These are phyloP conservation scores for Asterochloris sp. DNA, from an alignment of 139 green algal genomes.

Conservation along the genomic window DNA sequence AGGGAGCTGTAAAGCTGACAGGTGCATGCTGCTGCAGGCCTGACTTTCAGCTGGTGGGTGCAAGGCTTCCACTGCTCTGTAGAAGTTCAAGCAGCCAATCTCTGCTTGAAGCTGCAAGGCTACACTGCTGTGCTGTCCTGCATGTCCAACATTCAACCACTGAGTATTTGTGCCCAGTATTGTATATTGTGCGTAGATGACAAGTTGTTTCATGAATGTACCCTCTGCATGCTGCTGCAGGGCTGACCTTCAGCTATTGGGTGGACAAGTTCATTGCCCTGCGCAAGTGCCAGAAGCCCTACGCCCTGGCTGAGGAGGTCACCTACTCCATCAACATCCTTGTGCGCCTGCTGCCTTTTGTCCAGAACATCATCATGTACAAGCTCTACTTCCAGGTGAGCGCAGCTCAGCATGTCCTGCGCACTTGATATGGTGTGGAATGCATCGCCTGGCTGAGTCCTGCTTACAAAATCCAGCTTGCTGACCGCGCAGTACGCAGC, in stretches of 20 bases:
- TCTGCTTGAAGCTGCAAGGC: too few relatives aligned
- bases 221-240: background rate
- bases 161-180: too few relatives aligned
- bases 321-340: conserved; percentile 30
- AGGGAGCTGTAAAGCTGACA: too few relatives aligned
- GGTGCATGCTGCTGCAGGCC: conserved; percentile 1
- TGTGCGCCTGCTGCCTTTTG: conserved; percentile 43
- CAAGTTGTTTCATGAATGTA: too few relatives aligned
- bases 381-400: conserved; percentile 34
- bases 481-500: too few relatives aligned
- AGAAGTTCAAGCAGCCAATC: conserved; percentile 22
- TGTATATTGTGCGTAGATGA: too few relatives aligned
- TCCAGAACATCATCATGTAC: conserved; percentile 52
- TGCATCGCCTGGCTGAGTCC: too few relatives aligned
- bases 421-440: background rate
- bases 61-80: conserved; percentile 40
- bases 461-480: too few relatives aligned
- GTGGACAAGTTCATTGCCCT: conserved; percentile 42
- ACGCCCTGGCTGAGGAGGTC: conserved; percentile 29
- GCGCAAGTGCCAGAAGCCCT: conserved; percentile 27
- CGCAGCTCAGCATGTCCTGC: background rate
- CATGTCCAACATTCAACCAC: too few relatives aligned
- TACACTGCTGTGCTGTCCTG: too few relatives aligned
- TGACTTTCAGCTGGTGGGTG: conserved; percentile 34
- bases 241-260: conserved; percentile 38